phyloP scores from a whole-genome alignment of 345 rosid genomes.

The Draba incana region DNA sequence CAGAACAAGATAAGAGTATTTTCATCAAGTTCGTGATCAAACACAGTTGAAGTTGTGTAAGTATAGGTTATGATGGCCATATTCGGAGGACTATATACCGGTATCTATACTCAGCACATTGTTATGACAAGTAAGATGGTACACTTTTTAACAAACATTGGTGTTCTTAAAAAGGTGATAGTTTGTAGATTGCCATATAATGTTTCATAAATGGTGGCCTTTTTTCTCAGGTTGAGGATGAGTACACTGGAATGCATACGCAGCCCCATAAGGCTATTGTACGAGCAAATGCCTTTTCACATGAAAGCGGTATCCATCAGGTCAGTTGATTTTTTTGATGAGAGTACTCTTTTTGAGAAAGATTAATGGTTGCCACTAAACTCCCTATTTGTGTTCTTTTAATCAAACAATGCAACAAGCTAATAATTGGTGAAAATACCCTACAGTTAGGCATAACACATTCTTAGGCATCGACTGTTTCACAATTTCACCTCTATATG shows the following conservation, averaged over 20 bases:
- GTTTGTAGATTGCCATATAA: slow-evolving; percentile 8
- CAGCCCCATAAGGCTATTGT: slow-evolving; percentile 98
- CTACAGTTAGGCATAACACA: not conserved
- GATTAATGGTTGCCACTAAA: not conserved
- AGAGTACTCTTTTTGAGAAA: too few species aligned
- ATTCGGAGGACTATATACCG: slow-evolving; percentile 78
- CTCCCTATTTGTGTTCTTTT: not conserved
- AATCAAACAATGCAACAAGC: slow-evolving; percentile 20
- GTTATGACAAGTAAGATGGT: slow-evolving; percentile 98
- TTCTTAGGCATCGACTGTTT: not conserved
- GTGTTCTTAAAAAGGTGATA: not conserved
- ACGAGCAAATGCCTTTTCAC: slow-evolving; percentile 97
- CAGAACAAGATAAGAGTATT: too few species aligned
- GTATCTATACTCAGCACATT: slow-evolving; percentile 76
- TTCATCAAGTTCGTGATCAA: too few species aligned
- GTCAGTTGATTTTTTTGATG: slow-evolving; percentile 40
- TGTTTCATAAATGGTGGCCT: slow-evolving; percentile 1
- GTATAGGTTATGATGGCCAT: slow-evolving; percentile 87
- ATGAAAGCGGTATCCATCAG: slow-evolving; percentile 97
- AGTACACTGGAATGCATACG: slow-evolving; percentile 79
- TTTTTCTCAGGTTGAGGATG: slow-evolving; percentile 67
- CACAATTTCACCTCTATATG: not conserved
- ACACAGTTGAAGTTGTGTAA: not conserved
- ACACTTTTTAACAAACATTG: slow-evolving; percentile 1
- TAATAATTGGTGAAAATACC: slow-evolving; percentile 7